Evolutionary conservation across 306 rosid genomes (phyloP).

Genomic region (Astragalus membranaceus): DNA sequence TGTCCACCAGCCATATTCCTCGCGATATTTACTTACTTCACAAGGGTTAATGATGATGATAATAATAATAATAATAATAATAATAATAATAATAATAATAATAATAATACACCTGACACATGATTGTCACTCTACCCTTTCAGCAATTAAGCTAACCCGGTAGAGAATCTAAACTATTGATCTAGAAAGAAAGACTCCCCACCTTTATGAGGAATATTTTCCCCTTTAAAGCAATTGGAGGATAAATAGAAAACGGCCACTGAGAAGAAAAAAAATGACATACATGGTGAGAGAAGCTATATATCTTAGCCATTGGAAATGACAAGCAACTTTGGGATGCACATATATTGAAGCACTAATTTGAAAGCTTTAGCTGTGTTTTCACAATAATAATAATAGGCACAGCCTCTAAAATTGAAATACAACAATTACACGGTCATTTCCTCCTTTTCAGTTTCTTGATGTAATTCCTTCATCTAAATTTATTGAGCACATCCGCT

Average conservation of each 20-base stretch:
- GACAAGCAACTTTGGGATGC: neutral
- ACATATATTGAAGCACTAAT: neutral
- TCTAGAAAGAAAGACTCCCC: neutral
- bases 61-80: neutral
- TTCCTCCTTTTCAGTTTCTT: no score
- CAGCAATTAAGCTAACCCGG: conserved; percentile 17
- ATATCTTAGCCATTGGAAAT: neutral
- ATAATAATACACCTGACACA: conserved; percentile 27
- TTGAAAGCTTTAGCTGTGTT: neutral
- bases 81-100: neutral
- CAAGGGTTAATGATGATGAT: no score
- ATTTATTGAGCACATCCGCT: neutral
- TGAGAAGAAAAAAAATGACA: neutral
- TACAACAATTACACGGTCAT: no score
- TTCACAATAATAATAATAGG: no score
- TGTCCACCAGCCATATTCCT: conserved; percentile 43
- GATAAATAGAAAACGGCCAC: neutral
- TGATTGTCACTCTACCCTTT: conserved; percentile 20
- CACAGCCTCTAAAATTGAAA: neutral
- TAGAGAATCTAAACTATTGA: neutral
- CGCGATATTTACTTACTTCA: conserved; percentile 26
- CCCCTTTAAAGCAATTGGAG: neutral
- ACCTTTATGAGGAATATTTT: neutral
- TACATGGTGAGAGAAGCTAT: neutral
- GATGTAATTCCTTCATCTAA: neutral